Base-by-base conservation (phyloP, 768 basidiomycete species). In the Pulveroboletus sp. region DNA sequence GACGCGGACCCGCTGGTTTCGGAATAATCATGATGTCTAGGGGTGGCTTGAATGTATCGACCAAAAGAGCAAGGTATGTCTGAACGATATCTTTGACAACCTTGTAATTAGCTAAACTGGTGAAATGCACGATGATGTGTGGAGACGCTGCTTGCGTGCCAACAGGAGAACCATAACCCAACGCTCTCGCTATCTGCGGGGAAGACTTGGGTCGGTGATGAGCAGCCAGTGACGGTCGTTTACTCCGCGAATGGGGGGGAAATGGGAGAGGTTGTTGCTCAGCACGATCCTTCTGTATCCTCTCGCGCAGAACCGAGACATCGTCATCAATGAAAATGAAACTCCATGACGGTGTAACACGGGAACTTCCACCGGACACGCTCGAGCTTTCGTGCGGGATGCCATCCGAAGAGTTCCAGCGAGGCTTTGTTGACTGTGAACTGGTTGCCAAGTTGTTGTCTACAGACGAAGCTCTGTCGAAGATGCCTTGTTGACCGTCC, bases 1-100 rank as follows among this genome's bases (percentile, higher is more conserved):
- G 83, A 32, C 95, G 82, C 7, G 96, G 96, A 5, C 96, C 95
- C 16, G 89, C 94, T 10, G 95, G 95, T 69, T 98, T 99, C 19
- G 94, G 95, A 32, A 98, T 86, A 57, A 99, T 91, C 79, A 98
- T 89, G 24, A 99, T 82, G 59, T 99, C 96, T 1, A 96, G 86
- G 11, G 87, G 66, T 14, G 76, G 73, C 20, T 71, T 63, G 11
- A 77, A 69, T 30, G 69, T 59, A 45, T 78, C 78, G 1, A 76
- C 74, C 47, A 76, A 75, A 32, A 62, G 51, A 53, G 76, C 73
- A 24, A 68, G 58, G 17, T 68, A 59, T 16, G 80, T 81, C 56
- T 93, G 86, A 17, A 98, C 76, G 11, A 85, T 75, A 57, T 97
- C 93, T 62, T 89, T 91, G 44, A 94, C 85, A 30, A 78, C 60